Base-by-base conservation (phyloP, 495 filamentous ascomycete species). In the Patellaria atrata region DNA sequence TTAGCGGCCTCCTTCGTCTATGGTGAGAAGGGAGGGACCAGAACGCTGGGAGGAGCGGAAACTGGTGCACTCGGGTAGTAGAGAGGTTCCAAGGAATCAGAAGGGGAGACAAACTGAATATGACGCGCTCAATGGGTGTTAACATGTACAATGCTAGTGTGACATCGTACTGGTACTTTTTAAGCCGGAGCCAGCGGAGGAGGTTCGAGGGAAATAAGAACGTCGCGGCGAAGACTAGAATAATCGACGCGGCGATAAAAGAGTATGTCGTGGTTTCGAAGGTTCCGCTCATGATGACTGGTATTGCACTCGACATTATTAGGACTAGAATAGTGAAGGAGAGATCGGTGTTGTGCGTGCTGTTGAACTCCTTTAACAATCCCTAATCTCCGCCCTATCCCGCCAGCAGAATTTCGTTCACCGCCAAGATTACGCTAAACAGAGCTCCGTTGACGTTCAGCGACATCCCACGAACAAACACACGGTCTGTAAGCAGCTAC, bases 131-230 rank as follows among this genome's bases (percentile, higher is more conserved):
- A 4, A 74, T 80, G 3, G 78, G 72, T 9, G 80, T 85, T 22
- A 87, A 68, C 80, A 87, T 87, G 63, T 87, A 87, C 15, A 85
- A 63, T 27, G 77, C 71, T 54, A 82, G 81, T 3, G 81, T 84
- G 46, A 85, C 81, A 53, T 85, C 80, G 55, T 84, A 85, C 56
- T 87, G 80, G 55, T 87, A 87, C 38, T 74, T 69, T 61, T 87
- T 87, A 38, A 79, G 64, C 50, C 75, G 75, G 35, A 85, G 60
- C 69, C 76, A 78, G 36, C 68, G 66, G 24, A 76, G 48, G 10
- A 78, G 47, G 26, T 51, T 51, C 20, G 60, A 56, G 16, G 56
- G 53, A 35, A 56, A 60, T 20, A 65, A 38, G 41, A 65, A 52
- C 40, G 47, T 37, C 27, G 45, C 38, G 15, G 37, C 27, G 35